Base-by-base conservation (phyloP, 306 rosid species). In the Urtica urens region DNA sequence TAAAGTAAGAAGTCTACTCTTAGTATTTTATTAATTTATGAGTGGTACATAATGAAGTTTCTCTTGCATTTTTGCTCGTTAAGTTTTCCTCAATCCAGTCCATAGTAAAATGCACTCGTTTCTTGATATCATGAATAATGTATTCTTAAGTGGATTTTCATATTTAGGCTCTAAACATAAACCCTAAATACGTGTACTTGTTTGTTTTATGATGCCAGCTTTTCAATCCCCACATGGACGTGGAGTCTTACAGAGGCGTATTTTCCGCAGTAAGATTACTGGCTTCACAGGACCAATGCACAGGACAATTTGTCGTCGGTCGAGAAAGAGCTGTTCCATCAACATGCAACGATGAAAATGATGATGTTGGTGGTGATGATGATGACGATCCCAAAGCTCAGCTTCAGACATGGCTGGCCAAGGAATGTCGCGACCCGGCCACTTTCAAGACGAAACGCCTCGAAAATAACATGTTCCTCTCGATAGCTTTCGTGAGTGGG, bases 211-310 rank as follows among this genome's bases (percentile, higher is more conserved):
- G 60, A 35, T 21, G 35, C 70, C 93, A 92, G 99, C 87, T 92
- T 76, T 61, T 69, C 69, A 72, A 82, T 75, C 94, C 99, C 21
- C 73, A 28, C 48, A 49, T 73, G 53, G 93, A 85, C 52, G 47
- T 65, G 39, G 78, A 58, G 47, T 76, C 78, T 19, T 72, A 69
- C 28, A 46, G 14, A 1, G 75, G 77, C 68, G 79, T 92, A 50
- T 75, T 92, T 38, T 71, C 87, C 50, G 94, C 94, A 3, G 62
- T 92, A 53, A 75, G 87, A 57, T 68, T 82, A 57, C 71, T 92
- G 73, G 85, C 82, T 25, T 85, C 99, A n/a, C 94, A 78, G 68
- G 96, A 92, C 56, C 66, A 67, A 26, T 85, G 95, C 22, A 73
- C 69, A 27, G 96, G 99, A 41, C 77, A 74, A 68, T 85, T 85